These are phyloP conservation scores for Sanguinoderma infundibulare DNA, from an alignment of 1,284 basidiomycete genomes.

Conservation along the genomic window DNA sequence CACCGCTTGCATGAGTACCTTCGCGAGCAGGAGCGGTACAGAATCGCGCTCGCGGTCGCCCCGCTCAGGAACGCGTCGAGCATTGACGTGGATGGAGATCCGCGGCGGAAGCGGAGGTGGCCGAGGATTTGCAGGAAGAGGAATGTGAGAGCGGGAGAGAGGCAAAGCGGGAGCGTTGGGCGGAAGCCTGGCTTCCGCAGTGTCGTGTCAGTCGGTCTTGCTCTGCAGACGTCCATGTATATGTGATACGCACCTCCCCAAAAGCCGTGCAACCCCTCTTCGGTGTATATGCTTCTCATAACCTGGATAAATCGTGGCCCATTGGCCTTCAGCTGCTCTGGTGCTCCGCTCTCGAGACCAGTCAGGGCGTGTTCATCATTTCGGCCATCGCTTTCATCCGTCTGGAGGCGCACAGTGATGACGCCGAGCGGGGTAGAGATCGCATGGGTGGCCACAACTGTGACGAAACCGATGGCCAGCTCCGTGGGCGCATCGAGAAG, in stretches of 20 bases:
- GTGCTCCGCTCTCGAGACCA: no score
- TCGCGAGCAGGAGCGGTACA: slow-evolving; percentile 62
- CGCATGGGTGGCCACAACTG: slow-evolving; percentile 57
- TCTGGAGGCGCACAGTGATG: slow-evolving; percentile 55
- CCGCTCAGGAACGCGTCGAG: slow-evolving; percentile 56
- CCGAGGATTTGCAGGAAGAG: slow-evolving; percentile 56
- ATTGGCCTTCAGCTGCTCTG: neutral
- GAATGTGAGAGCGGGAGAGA: slow-evolving; percentile 60
- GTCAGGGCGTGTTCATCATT: slow-evolving; percentile 6
- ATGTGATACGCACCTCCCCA: slow-evolving; percentile 49
- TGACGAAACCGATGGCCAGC: slow-evolving; percentile 53
- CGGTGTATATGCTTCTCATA: slow-evolving; percentile 47
- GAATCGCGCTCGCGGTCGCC: slow-evolving; percentile 48
- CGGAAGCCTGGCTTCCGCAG: slow-evolving; percentile 46
- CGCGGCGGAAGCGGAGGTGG: slow-evolving; percentile 30
- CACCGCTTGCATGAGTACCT: slow-evolving; percentile 54
- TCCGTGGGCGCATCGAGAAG: slow-evolving; percentile 46
- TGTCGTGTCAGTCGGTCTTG: neutral
- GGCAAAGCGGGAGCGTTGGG: slow-evolving; percentile 50
- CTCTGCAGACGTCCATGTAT: neutral
- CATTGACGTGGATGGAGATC: slow-evolving; percentile 23
- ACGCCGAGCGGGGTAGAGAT: slow-evolving; percentile 58
- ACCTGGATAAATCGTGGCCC: slow-evolving; percentile 27
- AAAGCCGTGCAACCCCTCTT: slow-evolving; percentile 53
- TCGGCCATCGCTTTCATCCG: slow-evolving; percentile 38